Evolutionary conservation across 1,284 basidiomycete species (phyloP).

Genomic region (Leccinum griseonigrum): DNA sequence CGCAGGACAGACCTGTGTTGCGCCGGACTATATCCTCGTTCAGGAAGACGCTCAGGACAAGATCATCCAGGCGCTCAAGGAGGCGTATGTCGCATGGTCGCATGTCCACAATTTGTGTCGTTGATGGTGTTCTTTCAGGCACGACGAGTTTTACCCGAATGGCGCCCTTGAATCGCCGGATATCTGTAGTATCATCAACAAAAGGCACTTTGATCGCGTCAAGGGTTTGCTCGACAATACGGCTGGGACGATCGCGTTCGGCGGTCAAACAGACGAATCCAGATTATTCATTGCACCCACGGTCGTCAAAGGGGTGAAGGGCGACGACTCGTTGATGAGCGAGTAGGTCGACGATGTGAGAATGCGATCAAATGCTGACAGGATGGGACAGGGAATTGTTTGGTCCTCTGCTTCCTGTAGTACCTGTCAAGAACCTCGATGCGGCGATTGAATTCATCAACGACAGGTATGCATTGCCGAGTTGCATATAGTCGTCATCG

Average conservation of each 20-base stretch:
- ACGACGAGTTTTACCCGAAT: conserved; percentile 51
- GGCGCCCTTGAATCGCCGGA: conserved; percentile 45
- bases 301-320: conserved; percentile 58
- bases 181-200: conserved; percentile 49
- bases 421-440: conserved; percentile 71
- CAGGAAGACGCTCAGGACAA: conserved; percentile 60
- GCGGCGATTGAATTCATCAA: conserved; percentile 74
- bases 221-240: conserved; percentile 63
- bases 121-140: conserved; percentile 34
- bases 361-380: conserved; percentile 7
- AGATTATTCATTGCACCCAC: conserved; percentile 68
- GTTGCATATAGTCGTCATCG: background rate
- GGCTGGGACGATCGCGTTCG: conserved; percentile 68
- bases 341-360: conserved; percentile 46
- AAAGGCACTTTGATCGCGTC: conserved; percentile 60
- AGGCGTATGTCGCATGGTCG: conserved; percentile 44
- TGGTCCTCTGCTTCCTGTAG: conserved; percentile 75
- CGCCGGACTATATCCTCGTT: conserved; percentile 84
- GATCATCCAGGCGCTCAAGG: conserved; percentile 60
- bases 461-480: conserved; percentile 39
- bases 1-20: conserved; percentile 69
- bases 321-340: conserved; percentile 71
- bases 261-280: conserved; percentile 63
- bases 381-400: conserved; percentile 56
- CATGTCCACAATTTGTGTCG: background rate